Percentiles rank a stretch among this genome's conserved stretches.
Evolutionary conservation across 371 early-diverging fungal genomes (phyloP).

Genomic region (Haplosporangium sp.): DNA sequence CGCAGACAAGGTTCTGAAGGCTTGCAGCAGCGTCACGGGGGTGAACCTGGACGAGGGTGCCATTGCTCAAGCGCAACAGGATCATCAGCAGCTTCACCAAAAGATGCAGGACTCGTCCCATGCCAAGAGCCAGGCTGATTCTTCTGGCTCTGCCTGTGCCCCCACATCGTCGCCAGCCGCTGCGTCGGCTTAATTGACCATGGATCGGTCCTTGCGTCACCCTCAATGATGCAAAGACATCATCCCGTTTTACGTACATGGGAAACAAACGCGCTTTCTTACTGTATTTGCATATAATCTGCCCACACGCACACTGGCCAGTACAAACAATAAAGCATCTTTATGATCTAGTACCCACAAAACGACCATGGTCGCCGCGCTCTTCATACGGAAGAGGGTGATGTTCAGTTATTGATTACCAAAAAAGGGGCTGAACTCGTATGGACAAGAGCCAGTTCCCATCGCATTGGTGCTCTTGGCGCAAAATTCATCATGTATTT

Average conservation of each 20-base stretch:
- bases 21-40: conserved; percentile 38
- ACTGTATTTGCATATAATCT: too few species aligned
- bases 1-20: conserved; percentile 38
- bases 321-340: too few species aligned
- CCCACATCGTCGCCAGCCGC: neutral
- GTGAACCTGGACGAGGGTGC: conserved; percentile 16
- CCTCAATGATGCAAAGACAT: too few species aligned
- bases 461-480: neutral
- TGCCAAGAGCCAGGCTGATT: conserved; percentile 2
- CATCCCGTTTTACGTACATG: too few species aligned
- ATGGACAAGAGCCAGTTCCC: neutral
- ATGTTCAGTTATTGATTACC: too few species aligned
- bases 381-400: too few species aligned
- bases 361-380: too few species aligned
- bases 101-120: conserved; percentile 36
- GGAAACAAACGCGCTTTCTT: too few species aligned
- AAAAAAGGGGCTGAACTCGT: neutral
- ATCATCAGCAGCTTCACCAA: conserved; percentile 24
- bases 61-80: conserved; percentile 22
- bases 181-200: neutral
- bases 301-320: too few species aligned
- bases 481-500: too few species aligned
- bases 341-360: too few species aligned
- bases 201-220: too few species aligned
- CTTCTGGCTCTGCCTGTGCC: conserved; percentile 1